Evolutionary conservation across 2,329 filamentous ascomycete species (phyloP).

Genomic region (Phialemoniopsis sp.): DNA sequence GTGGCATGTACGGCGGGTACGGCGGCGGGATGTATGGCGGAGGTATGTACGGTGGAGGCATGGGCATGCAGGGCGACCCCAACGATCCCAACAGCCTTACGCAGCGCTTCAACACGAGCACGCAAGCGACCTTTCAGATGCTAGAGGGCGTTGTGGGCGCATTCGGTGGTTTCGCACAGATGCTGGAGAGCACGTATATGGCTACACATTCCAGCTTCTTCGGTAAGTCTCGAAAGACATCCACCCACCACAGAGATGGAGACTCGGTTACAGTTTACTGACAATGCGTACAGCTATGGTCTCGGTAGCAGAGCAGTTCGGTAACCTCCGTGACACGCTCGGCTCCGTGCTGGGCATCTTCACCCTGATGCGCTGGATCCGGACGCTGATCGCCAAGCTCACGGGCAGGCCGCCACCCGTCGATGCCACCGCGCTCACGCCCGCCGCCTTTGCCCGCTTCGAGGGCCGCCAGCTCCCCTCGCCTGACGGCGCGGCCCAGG

Average conservation of each 20-base stretch:
- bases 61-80: constrained; percentile 51
- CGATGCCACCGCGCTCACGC: constrained; percentile 81
- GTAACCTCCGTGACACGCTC: constrained; percentile 86
- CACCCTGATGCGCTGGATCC: constrained; percentile 90
- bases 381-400: constrained; percentile 85
- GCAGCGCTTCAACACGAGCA: constrained; percentile 92
- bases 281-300: constrained; percentile 71
- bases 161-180: constrained; percentile 96
- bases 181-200: constrained; percentile 99
- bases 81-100: constrained; percentile 93
- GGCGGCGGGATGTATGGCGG: constrained; percentile 40
- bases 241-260: no score
- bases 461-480: constrained; percentile 57
- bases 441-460: constrained; percentile 86
- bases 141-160: constrained; percentile 95
- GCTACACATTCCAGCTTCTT: constrained; percentile 98
- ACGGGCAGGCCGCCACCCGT: constrained; percentile 88
- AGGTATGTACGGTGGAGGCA: constrained; percentile 35
- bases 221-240: constrained; percentile 68
- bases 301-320: constrained; percentile 94
- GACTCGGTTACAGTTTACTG: background rate
- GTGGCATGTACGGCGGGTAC: constrained; percentile 28
- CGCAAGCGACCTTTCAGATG: constrained; percentile 95
- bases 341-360: constrained; percentile 95
- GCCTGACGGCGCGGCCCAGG: constrained; percentile 50